A percentile compares a stretch with the other conserved stretches of the same genome.
Conservation (phyloP, 1,139 yeast species). For the Suhomyces choctaworum region DNA sequence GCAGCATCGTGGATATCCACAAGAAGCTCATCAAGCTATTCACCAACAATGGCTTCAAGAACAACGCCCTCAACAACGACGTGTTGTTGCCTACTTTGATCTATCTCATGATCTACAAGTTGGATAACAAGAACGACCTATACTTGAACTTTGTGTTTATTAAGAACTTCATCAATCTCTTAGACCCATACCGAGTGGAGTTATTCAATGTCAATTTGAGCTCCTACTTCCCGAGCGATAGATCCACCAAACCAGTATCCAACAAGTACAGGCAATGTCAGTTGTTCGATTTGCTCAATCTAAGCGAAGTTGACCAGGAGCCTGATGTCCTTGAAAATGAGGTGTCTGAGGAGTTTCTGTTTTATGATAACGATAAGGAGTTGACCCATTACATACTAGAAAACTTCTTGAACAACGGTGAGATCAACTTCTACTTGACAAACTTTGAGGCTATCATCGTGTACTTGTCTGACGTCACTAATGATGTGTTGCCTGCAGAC, state of each 20-base stretch:
- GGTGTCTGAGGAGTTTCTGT: slow-evolving; percentile 19
- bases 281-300: slow-evolving; percentile 36
- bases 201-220: slow-evolving; percentile 16
- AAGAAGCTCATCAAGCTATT: slow-evolving; percentile 31
- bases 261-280: slow-evolving; percentile 17
- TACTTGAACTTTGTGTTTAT: slow-evolving; percentile 41
- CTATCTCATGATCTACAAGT: slow-evolving; percentile 33
- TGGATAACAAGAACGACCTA: slow-evolving; percentile 26
- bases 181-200: slow-evolving; percentile 36
- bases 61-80: slow-evolving; percentile 37
- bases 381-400: slow-evolving; percentile 30
- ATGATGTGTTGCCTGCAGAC: slow-evolving; percentile 27
- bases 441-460: slow-evolving; percentile 46
- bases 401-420: slow-evolving; percentile 41
- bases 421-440: slow-evolving; percentile 40
- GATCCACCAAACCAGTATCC: slow-evolving; percentile 16
- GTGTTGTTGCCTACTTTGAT: slow-evolving; percentile 42
- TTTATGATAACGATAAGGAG: slow-evolving; percentile 34
- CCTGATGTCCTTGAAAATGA: slow-evolving; percentile 5
- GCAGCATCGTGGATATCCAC: slow-evolving; percentile 33
- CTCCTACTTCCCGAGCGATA: slow-evolving; percentile 25
- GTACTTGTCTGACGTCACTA: slow-evolving; percentile 40
- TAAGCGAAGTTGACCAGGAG: slow-evolving; percentile 20
- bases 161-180: slow-evolving; percentile 35
- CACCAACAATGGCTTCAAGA: slow-evolving; percentile 17